Percentiles rank a stretch among this genome's conserved stretches.
These are phyloP conservation scores for Diatrype stigma DNA, from an alignment of 2,329 filamentous ascomycete genomes.

Conservation along the genomic window DNA sequence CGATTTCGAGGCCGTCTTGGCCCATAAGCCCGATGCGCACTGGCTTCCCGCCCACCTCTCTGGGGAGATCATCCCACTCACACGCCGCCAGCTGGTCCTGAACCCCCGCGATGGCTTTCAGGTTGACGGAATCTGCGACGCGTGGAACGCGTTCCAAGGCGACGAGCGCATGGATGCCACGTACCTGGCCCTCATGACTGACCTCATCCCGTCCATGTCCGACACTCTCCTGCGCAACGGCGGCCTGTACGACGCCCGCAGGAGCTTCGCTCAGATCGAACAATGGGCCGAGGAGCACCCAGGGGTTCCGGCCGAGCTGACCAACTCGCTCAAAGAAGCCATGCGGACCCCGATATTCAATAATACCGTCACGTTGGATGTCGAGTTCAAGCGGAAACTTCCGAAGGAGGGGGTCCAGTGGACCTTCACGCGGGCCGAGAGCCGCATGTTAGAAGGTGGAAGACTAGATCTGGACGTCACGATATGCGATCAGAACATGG, in stretches of 20 bases:
- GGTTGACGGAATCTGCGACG: not conserved
- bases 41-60: not conserved
- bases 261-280: not conserved
- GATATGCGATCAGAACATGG: conserved; percentile 12
- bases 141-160: not conserved
- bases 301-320: not conserved
- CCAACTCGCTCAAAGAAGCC: not conserved
- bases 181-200: not conserved
- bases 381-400: conserved; percentile 14
- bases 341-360: not conserved
- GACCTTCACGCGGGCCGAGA: conserved; percentile 8
- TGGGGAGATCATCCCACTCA: not conserved
- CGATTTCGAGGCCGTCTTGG: not conserved
- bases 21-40: not conserved
- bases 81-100: not conserved
- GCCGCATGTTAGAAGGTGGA: conserved; percentile 10
- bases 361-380: conserved; percentile 3
- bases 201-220: not conserved
- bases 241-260: not conserved
- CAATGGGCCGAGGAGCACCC: not conserved
- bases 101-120: not conserved
- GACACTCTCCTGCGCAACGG: not conserved
- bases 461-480: conserved; percentile 15
- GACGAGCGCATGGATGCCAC: not conserved
- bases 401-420: conserved; percentile 10